Conservation (phyloP, 805 yeast species). For the Sungouiozyma intestinalis region DNA sequence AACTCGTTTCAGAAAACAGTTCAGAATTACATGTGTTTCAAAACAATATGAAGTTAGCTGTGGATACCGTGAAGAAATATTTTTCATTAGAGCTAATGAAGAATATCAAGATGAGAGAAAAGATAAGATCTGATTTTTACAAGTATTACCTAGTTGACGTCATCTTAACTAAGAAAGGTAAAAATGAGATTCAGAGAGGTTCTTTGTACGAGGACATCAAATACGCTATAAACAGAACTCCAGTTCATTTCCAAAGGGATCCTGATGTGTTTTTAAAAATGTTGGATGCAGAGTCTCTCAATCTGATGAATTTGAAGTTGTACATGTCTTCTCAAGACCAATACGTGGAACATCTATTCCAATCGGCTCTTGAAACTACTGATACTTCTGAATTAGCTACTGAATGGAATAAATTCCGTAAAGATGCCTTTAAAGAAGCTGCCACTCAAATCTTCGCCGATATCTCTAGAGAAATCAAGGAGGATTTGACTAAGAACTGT, state of each 20-base stretch:
- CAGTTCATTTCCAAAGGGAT: constrained; percentile 56
- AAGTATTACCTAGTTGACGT: constrained; percentile 61
- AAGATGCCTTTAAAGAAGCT: constrained; percentile 53
- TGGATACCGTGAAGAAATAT: constrained; percentile 63
- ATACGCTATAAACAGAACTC: constrained; percentile 74
- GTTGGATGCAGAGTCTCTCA: constrained; percentile 81
- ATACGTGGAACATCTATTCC: constrained; percentile 37
- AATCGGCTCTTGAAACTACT: constrained; percentile 56
- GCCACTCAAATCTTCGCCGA: constrained; percentile 56
- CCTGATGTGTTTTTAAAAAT: constrained; percentile 83
- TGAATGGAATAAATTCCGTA: constrained; percentile 75
- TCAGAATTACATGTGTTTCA: constrained; percentile 34
- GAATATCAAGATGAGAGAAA: constrained; percentile 69
- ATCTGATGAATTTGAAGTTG: constrained; percentile 58
- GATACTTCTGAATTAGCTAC: constrained; percentile 65
- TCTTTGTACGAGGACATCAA: constrained; percentile 84
- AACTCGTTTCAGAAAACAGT: constrained; percentile 26
- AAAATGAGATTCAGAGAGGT: constrained; percentile 62
- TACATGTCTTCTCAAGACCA: constrained; percentile 32
- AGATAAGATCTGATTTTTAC: constrained; percentile 52
- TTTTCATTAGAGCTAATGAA: constrained; percentile 72
- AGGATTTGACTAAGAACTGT: constrained; percentile 66
- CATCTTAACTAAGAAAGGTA: constrained; percentile 74
- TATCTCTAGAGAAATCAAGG: constrained; percentile 69
- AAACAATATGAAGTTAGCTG: constrained; percentile 45